Conservation (phyloP, 2,329 filamentous ascomycete genomes). For the Aspergillus felis region DNA sequence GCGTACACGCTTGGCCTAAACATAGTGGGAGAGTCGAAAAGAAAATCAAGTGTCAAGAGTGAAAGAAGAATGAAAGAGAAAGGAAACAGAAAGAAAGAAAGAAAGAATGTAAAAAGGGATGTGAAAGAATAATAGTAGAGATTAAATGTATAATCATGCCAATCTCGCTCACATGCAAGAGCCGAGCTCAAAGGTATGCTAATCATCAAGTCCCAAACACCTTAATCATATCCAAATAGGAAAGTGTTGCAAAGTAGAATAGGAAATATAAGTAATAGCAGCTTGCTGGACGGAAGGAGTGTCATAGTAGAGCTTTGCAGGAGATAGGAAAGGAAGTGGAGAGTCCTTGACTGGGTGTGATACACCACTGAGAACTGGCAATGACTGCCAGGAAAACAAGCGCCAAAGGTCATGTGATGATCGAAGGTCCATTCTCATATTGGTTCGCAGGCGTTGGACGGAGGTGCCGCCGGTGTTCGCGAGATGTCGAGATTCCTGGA, state of each 20-base stretch:
- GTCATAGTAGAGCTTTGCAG: neutral
- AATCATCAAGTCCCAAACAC: neutral
- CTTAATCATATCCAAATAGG: neutral
- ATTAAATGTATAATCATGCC: neutral
- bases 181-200: neutral
- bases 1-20: neutral
- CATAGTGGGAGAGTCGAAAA: neutral
- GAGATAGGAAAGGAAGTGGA: neutral
- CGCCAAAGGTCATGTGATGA: neutral
- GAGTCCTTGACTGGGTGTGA: neutral
- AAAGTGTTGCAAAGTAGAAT: neutral
- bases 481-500: neutral
- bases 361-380: neutral
- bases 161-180: neutral
- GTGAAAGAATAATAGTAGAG: conserved; percentile 7
- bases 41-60: conserved; percentile 1
- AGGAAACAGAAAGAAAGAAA: neutral
- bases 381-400: neutral
- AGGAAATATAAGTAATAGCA: neutral
- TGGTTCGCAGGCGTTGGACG: neutral
- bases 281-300: neutral
- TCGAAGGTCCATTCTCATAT: neutral
- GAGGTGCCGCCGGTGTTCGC: neutral
- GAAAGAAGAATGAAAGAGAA: conserved; percentile 8
- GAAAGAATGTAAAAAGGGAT: neutral